Evolutionary conservation across 2,329 filamentous ascomycete genomes (phyloP).

Genomic region (Aspergillus melleus): DNA sequence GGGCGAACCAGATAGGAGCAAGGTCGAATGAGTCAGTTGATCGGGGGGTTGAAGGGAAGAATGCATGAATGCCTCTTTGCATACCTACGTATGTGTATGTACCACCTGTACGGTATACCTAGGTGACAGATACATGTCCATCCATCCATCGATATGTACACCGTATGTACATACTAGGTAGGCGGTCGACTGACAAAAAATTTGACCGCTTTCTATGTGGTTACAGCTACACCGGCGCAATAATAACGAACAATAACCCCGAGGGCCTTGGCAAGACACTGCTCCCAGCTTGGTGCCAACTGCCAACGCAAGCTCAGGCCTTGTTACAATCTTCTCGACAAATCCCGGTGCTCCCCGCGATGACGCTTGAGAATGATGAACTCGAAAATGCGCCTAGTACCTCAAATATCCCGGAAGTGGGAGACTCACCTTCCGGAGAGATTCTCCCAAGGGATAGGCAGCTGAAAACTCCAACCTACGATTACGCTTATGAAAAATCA

Average conservation of each 20-base stretch:
- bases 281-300: not conserved
- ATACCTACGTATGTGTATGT: too few relatives aligned
- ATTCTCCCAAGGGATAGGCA: conserved; percentile 47
- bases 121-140: too few relatives aligned
- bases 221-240: too few relatives aligned
- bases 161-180: too few relatives aligned
- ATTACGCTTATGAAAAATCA: conserved; percentile 89
- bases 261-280: not conserved
- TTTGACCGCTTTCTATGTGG: not conserved
- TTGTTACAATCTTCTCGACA: not conserved
- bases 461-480: conserved; percentile 81
- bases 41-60: too few relatives aligned
- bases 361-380: conserved; percentile 5
- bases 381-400: conserved; percentile 14
- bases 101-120: too few relatives aligned
- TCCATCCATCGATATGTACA: too few relatives aligned
- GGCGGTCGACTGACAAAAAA: not conserved
- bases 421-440: conserved; percentile 14
- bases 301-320: not conserved
- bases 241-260: too few relatives aligned
- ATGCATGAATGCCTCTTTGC: too few relatives aligned
- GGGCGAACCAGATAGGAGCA: too few relatives aligned
- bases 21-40: too few relatives aligned
- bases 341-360: not conserved
- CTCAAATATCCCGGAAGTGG: conserved; percentile 6